Conservation (phyloP, 768 basidiomycete genomes). For the Suillus cothurnatus region DNA sequence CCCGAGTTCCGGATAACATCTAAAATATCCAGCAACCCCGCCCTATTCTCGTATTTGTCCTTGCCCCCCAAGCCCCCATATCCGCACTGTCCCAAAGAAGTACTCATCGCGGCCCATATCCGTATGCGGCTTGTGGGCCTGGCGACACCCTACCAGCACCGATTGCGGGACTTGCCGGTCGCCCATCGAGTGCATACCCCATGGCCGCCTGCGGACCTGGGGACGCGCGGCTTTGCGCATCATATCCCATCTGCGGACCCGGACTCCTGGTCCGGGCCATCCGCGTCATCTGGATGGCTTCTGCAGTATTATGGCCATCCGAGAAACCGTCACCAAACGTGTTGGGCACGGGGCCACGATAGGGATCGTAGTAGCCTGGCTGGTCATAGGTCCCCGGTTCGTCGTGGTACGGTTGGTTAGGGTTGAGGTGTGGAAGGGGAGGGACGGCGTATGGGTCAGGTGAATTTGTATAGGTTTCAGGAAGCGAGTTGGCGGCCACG, state of each 20-base stretch:
- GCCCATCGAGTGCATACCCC: conserved; percentile 36
- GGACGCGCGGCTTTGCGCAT: conserved; percentile 34
- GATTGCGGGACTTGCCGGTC: conserved; percentile 31
- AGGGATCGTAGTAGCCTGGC: conserved; percentile 73
- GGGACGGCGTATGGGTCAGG: conserved; percentile 82
- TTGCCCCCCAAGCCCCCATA: not conserved
- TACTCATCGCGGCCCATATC: conserved; percentile 35
- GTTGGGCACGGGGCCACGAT: conserved; percentile 72
- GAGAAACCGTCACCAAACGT: conserved; percentile 50
- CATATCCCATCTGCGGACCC: conserved; percentile 45
- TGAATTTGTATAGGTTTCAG: conserved; percentile 39
- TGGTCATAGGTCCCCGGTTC: conserved; percentile 53
- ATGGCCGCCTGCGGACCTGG: conserved; percentile 47
- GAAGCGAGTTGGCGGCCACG: conserved; percentile 46
- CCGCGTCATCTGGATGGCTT: conserved; percentile 79
- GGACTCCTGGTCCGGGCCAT: conserved; percentile 46
- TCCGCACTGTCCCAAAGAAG: not conserved
- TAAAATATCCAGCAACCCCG: conserved; percentile 6
- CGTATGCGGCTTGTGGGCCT: conserved; percentile 49
- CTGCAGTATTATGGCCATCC: conserved; percentile 41
- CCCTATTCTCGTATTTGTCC: not conserved
- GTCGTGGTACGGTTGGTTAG: conserved; percentile 74
- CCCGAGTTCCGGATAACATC: conserved; percentile 14
- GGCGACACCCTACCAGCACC: conserved; percentile 44
- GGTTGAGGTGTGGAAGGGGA: conserved; percentile 79